A percentile compares a stretch with the other conserved stretches of the same genome.
phyloP scores from a whole-genome alignment of 1,284 basidiomycete genomes.

The Leccinum fuscescens region DNA sequence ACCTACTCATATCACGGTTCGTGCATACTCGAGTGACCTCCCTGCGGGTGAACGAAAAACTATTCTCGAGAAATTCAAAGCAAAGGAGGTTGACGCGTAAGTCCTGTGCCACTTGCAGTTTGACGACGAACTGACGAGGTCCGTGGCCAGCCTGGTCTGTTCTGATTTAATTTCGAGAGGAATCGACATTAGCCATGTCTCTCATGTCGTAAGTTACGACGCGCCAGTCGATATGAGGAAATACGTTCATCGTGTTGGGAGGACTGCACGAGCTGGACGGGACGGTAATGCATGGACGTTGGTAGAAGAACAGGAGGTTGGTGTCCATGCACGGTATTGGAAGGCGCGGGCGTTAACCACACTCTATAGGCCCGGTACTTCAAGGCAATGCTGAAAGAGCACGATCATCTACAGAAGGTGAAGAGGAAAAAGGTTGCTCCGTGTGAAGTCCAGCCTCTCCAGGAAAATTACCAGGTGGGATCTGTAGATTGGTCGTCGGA shows the following conservation, averaged over 20 bases:
- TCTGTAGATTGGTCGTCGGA: neutral
- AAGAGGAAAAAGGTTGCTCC: conserved; percentile 71
- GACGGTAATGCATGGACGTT: conserved; percentile 89
- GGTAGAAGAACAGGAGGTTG: conserved; percentile 92
- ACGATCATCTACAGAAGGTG: conserved; percentile 72
- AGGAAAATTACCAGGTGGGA: conserved; percentile 65
- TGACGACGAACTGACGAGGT: conserved; percentile 12
- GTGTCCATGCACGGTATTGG: neutral
- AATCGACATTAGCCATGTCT: conserved; percentile 91
- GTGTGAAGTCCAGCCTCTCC: conserved; percentile 57
- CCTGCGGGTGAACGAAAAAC: conserved; percentile 68
- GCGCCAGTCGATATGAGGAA: conserved; percentile 96
- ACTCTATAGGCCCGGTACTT: conserved; percentile 74
- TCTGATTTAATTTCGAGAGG: conserved; percentile 96
- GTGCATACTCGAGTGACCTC: conserved; percentile 88
- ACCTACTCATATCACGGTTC: conserved; percentile 45
- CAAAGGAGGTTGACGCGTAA: conserved; percentile 81
- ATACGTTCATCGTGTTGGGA: conserved; percentile 94
- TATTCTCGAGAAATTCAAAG: conserved; percentile 80
- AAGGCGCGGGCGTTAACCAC: neutral
- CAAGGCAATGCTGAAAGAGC: conserved; percentile 79
- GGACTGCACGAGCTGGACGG: conserved; percentile 90
- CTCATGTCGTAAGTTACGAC: conserved; percentile 93
- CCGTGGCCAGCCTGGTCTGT: conserved; percentile 71
- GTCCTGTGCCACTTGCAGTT: conserved; percentile 27